These are phyloP conservation scores for Phlegmacium glaucopus DNA, from an alignment of 768 basidiomycete genomes.

Conservation along the genomic window DNA sequence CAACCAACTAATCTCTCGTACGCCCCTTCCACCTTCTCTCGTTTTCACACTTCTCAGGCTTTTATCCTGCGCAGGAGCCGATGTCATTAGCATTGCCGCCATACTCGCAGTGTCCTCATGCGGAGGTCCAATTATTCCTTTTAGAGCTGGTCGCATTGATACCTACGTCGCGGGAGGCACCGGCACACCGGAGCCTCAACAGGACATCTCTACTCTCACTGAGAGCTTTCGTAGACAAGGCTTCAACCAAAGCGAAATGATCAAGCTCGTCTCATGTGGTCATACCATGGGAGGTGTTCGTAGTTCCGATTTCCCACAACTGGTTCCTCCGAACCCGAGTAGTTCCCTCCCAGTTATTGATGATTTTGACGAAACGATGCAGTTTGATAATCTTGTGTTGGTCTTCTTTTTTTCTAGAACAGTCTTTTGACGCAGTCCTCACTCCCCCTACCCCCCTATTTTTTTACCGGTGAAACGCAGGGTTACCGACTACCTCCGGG, in stretches of 20 bases:
- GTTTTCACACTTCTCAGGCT: conserved; percentile 40
- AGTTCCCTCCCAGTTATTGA: conserved; percentile 27
- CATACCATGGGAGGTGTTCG: conserved; percentile 50
- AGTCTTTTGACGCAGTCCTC: neutral
- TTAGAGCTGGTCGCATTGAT: conserved; percentile 58
- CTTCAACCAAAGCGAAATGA: conserved; percentile 45
- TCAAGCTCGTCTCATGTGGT: conserved; percentile 47
- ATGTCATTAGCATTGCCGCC: conserved; percentile 50
- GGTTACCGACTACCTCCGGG: conserved; percentile 33
- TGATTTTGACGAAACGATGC: conserved; percentile 37
- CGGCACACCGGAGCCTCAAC: conserved; percentile 43
- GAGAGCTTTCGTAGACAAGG: conserved; percentile 40
- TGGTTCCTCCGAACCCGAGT: conserved; percentile 32
- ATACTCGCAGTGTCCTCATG: conserved; percentile 49
- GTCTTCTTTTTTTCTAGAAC: conserved; percentile 6
- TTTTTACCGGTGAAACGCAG: too few species aligned
- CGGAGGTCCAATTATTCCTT: conserved; percentile 59
- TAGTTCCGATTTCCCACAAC: conserved; percentile 40
- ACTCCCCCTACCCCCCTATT: conserved; percentile 13
- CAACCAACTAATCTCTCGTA: conserved; percentile 50
- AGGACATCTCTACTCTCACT: conserved; percentile 35
- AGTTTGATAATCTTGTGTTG: conserved; percentile 43
- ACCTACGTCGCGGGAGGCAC: conserved; percentile 8
- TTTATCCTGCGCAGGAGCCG: conserved; percentile 45
- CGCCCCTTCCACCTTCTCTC: conserved; percentile 48